Base-by-base conservation (phyloP, 108 stramenopile genomes). In the Skeletonema potamos region DNA sequence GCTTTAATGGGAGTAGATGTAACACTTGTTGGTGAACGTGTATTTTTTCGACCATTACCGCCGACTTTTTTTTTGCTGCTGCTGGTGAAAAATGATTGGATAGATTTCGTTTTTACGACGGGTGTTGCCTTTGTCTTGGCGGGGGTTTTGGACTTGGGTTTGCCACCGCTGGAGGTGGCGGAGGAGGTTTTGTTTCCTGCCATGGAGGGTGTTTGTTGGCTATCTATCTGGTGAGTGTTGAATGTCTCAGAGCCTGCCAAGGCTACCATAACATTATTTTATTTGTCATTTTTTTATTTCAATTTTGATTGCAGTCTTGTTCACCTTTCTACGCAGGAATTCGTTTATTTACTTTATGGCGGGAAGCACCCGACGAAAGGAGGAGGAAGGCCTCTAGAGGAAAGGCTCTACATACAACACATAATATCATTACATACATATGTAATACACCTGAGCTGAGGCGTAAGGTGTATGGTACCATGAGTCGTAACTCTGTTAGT, bases 61-160 rank as follows among this genome's bases (percentile, higher is more conserved):
- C 33, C n/a, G n/a, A n/a, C n/a, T n/a, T 22, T 11, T 62, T 62
- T 27, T 6, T 8, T 27, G 62, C 27, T 9, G 12, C 29, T 10
- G 39, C 22, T 63, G 27, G 12, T 55, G 66, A 68, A 67, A 39
- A 68, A 68, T 2, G 22, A 36, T 11, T 56, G 57, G 55, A 68
- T 68, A 12, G 22, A 37, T 24, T 20, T 56, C 10, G 20, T 56
- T 34, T 57, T 68, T 30, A 57, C 39, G 36, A 39, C 55, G 11
- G 66, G 54, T 22, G 33, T n/a, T 32, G 27, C 44, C 2, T 57
- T 57, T 24, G 28, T 58, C 15, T 9, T 7, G 34, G 34, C 34
- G 18, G 48, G 48, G 1, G 48, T 51, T 51, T 51, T 51, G 22
- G 48, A 5, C 48, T 51, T 51, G 39, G 39, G 15, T 41, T 41